These are phyloP conservation scores for Triglochin maritima DNA, from an alignment of 106 monocot genomes.

Conservation along the genomic window DNA sequence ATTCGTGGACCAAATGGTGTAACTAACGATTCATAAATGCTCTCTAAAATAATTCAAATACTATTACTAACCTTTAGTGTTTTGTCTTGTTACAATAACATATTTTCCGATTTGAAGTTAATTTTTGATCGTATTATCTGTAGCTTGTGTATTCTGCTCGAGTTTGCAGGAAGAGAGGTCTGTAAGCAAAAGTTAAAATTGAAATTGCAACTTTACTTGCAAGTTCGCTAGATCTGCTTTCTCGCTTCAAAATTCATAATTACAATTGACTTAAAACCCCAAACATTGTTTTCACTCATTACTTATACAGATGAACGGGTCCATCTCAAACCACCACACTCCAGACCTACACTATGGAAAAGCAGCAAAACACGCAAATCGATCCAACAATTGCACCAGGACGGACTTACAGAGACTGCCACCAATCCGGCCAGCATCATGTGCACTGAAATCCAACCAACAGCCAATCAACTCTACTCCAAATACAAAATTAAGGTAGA, in stretches of 20 bases:
- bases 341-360: slow-evolving; percentile 10
- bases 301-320: neutral
- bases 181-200: too few relatives aligned
- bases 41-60: neutral
- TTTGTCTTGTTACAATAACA: neutral
- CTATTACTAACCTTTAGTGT: too few relatives aligned
- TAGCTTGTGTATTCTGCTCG: neutral
- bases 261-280: too few relatives aligned
- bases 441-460: slow-evolving; percentile 27
- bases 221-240: neutral
- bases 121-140: neutral
- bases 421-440: slow-evolving; percentile 27
- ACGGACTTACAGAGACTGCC: slow-evolving; percentile 42
- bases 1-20: slow-evolving; percentile 17
- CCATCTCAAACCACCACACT: neutral
- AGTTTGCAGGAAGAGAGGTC: too few relatives aligned
- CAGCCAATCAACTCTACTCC: slow-evolving; percentile 25
- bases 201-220: neutral
- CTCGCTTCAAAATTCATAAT: neutral
- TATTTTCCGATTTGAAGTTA: neutral
- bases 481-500: slow-evolving; percentile 60
- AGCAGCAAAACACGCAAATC: slow-evolving; percentile 27
- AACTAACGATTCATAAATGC: neutral
- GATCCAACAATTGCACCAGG: slow-evolving; percentile 34
- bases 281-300: too few relatives aligned